Evolutionary conservation across 768 basidiomycete species (phyloP), one percentile per base, ranked within the genome.

Genomic region (Hirschioporus abietinus): DNA sequence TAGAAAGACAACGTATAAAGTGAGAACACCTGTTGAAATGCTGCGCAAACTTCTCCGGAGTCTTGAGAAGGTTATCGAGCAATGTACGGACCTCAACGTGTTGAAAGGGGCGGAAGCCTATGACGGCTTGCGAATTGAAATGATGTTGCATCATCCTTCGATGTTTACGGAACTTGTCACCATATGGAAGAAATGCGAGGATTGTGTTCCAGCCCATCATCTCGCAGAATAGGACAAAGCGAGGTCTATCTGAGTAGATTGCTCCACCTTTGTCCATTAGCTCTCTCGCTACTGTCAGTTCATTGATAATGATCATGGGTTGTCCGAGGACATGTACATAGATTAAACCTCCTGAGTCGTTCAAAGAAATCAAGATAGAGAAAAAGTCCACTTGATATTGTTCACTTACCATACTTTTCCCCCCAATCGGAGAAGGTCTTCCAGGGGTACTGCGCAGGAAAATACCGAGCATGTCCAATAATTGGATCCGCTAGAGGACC

Each of bases 111-210:
- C 58, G 5, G 65, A 35, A 17, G 17, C 12, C 52, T 58, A 66
- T 1, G 66, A 60, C 18, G 35, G 26, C 78, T 12, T 80, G 78
- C 30, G 79, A 68, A 42, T 85, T 84, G 42, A 92, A 81, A 7
- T 89, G 88, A 63, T 83, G 82, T 72, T 87, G 86, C 76, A 91
- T 84, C 58, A 91, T 82, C 70, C 77, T 83, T 70, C 90, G 85
- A 74, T 90, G 88, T 25, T 88, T 84, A 66, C 84, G 86, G 35
- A 72, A 66, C 0, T 68, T 66, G 10, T 68, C 67, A 35, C 66
- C 69, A 35, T 66, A 68, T 1, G 34, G 65, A 10, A 67, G 42
- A 30, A 66, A 66, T 25, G 63, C 57, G 17, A 69, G 65, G 10
- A 64, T 64, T 30, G 25, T 64, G 27, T 67, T 64, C 66, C 68